Percentiles rank a stretch among this genome's conserved stretches.
Evolutionary conservation across 208 protist genomes (phyloP).

Genomic region (Acanthamoeba quina): DNA sequence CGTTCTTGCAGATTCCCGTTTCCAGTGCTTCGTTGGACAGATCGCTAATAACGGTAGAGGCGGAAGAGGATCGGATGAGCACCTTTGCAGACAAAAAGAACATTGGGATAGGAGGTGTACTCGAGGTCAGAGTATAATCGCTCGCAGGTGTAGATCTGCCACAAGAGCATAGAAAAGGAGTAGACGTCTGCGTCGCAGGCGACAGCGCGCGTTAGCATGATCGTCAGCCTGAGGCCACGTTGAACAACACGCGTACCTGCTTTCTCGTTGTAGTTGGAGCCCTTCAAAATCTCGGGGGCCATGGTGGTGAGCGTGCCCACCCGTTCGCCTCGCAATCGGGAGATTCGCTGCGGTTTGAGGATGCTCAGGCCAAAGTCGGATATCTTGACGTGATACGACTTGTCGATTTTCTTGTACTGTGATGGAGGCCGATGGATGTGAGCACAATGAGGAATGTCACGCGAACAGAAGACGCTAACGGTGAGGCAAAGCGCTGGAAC

Average conservation of each 20-base stretch:
- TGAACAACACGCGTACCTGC: constrained; percentile 49
- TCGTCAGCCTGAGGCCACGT: neutral
- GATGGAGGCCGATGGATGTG: neutral
- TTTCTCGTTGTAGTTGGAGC: constrained; percentile 82
- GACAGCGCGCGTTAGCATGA: neutral
- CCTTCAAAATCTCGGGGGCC: constrained; percentile 86
- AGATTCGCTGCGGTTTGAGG: constrained; percentile 82
- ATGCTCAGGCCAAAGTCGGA: constrained; percentile 72
- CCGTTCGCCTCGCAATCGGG: constrained; percentile 76
- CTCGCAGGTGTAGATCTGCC: constrained; percentile 83
- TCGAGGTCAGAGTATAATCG: constrained; percentile 33
- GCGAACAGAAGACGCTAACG: neutral
- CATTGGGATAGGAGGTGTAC: neutral
- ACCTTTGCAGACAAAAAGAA: neutral
- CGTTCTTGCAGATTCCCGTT: constrained; percentile 77
- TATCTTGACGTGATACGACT: constrained; percentile 65
- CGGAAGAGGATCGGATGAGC: neutral
- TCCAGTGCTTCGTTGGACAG: constrained; percentile 76
- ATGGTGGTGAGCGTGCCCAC: constrained; percentile 84
- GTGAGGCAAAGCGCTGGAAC: too few relatives aligned
- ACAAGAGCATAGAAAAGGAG: constrained; percentile 86
- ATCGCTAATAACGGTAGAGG: constrained; percentile 78
- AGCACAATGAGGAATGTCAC: neutral
- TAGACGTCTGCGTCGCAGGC: constrained; percentile 80
- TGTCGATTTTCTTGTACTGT: constrained; percentile 70